Conservation (phyloP, 345 rosid genomes). For the Hibiscus trionum region DNA sequence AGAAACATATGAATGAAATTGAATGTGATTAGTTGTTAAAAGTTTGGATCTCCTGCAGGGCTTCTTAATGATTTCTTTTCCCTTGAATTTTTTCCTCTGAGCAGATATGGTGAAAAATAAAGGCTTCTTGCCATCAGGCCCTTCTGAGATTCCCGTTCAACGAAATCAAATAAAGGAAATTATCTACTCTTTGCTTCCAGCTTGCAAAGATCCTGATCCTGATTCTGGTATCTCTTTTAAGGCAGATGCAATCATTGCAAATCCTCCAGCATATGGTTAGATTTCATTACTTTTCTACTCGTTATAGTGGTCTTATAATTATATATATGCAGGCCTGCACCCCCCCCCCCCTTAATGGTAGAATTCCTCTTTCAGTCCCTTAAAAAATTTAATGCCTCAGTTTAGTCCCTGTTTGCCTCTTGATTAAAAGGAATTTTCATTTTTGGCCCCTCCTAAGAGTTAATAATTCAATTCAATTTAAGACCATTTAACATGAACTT, state of each 20-base stretch:
- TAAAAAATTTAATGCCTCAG: no score
- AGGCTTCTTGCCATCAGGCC: conserved; percentile 97
- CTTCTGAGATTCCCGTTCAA: conserved; percentile 88
- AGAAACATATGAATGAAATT: neutral
- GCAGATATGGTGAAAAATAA: conserved; percentile 99
- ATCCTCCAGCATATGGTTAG: conserved; percentile 97
- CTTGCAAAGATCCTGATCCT: conserved; percentile 85
- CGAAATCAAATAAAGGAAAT: conserved; percentile 84
- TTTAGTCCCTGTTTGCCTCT: no score
- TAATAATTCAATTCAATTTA: no score
- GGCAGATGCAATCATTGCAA: conserved; percentile 98
- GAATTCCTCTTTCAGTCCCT: no score
- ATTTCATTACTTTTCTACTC: conserved; percentile 7
- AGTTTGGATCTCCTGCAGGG: neutral
- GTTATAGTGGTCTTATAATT: neutral
- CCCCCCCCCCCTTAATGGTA: no score
- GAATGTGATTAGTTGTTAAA: neutral
- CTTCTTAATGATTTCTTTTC: neutral
- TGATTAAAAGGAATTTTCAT: no score
- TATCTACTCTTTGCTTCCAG: conserved; percentile 78
- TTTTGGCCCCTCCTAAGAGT: no score
- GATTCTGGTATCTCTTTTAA: conserved; percentile 77
- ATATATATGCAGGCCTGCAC: neutral
- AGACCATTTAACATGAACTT: no score
- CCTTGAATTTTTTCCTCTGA: conserved; percentile 14